Evolutionary conservation across 208 protist genomes (phyloP), one percentile per base, ranked within the genome.

Genomic region (Herpetomonas tarakana): DNA sequence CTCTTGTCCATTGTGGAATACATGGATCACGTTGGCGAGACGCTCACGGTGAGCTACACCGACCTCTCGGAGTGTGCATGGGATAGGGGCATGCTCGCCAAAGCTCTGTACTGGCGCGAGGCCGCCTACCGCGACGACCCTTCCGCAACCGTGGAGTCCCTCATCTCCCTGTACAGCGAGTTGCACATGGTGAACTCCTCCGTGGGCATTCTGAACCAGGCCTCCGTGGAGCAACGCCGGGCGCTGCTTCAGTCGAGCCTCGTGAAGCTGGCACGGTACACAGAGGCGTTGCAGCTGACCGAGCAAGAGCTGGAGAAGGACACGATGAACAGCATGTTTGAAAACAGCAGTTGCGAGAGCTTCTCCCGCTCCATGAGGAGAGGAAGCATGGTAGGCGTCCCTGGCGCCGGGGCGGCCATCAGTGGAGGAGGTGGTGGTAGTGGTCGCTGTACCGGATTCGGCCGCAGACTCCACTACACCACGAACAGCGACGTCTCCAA

Each of bases 81-180:
- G 84, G 74, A 76, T n/a, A 74, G 84, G 1, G 89, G 86, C n/a
- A 91, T 93, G 83, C 70, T 93, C 11, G 89, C 86, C 35, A 92
- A 92, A 66, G 83, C 89, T 26, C 75, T 95, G 22, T 93, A 88
- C 68, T 95, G 89, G 86, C 72, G 84, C 25, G 89, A 95, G 59
- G 76, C 76, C 14, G 85, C 84, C 7, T 95, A 93, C 73, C 85
- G 89, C 18, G 72, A 81, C 24, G 68, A 92, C 64, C 77, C 82
- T 21, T 44, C 68, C 11, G 68, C 52, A 21, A 92, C 78, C 14
- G 71, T 81, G 4, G 81, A 95, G 54, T 90, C 85, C 2, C 86
- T 95, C 55, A 88, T 93, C 52, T 79, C 68, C 3, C 63, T 93
- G 2, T 95, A 93, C 61, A 83, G 81, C 53, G 82, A 92, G 57